These are phyloP conservation scores for Sporisorium exsertum DNA, from an alignment of 1,284 basidiomycete genomes.

Conservation along the genomic window DNA sequence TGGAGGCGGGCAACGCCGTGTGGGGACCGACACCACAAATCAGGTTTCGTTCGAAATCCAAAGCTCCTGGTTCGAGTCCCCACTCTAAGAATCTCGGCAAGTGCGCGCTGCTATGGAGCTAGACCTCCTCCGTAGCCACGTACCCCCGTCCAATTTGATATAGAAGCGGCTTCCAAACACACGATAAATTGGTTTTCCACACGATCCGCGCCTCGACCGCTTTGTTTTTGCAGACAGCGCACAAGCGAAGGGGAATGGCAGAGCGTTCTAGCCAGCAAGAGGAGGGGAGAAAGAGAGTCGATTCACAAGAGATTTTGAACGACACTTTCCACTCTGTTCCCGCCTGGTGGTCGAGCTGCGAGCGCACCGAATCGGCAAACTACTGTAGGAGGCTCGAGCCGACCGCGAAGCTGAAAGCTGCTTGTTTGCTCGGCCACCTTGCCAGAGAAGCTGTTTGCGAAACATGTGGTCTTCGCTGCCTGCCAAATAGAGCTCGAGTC, in stretches of 20 bases:
- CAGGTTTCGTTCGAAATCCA: background rate
- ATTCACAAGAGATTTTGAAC: background rate
- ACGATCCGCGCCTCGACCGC: background rate
- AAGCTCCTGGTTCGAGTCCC: background rate
- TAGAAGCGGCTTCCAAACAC: background rate
- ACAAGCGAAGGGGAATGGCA: background rate
- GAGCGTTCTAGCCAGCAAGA: background rate
- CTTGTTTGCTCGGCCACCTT: background rate
- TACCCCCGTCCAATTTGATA: background rate
- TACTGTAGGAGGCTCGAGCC: background rate
- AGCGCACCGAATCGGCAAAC: conserved; percentile 5
- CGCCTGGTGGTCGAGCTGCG: background rate
- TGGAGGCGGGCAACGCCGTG: background rate
- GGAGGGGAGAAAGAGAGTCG: background rate
- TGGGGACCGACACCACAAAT: conserved; percentile 3
- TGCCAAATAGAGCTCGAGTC: background rate
- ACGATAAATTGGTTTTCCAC: background rate
- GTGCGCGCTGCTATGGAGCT: background rate
- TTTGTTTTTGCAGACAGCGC: background rate
- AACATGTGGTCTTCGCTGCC: background rate
- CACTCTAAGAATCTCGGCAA: background rate
- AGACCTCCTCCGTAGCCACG: background rate
- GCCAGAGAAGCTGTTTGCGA: background rate
- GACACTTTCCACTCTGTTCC: conserved; percentile 12
- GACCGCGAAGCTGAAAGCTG: conserved; percentile 8